Conservation (phyloP, 805 yeast genomes). For the Kodamaea kaohsiungensis region DNA sequence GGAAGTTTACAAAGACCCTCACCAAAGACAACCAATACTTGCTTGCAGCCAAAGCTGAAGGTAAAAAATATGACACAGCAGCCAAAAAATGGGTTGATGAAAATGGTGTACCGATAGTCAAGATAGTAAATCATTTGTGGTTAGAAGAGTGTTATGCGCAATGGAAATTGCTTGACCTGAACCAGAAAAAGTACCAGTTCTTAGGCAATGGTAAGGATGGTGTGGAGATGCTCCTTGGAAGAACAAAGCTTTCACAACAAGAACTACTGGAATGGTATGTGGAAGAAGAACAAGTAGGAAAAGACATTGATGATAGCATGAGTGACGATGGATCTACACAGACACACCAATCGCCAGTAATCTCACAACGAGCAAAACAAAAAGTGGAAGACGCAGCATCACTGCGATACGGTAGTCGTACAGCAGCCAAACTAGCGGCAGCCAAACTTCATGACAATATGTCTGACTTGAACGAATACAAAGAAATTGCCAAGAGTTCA, state of each 20-base stretch:
- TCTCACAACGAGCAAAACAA: constrained; percentile 14
- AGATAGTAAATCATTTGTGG: constrained; percentile 82
- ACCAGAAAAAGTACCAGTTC: constrained; percentile 47
- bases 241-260: constrained; percentile 43
- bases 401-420: constrained; percentile 34
- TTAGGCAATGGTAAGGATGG: constrained; percentile 43
- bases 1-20: constrained; percentile 66
- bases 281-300: constrained; percentile 12
- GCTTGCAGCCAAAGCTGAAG: constrained; percentile 64
- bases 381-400: constrained; percentile 11
- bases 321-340: constrained; percentile 24
- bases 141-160: constrained; percentile 71
- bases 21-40: constrained; percentile 69
- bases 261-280: constrained; percentile 43
- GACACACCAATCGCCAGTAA: constrained; percentile 10
- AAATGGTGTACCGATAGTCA: constrained; percentile 32
- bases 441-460: constrained; percentile 66
- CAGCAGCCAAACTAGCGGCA: constrained; percentile 70
- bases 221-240: constrained; percentile 52
- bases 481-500: constrained; percentile 48
- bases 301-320: constrained; percentile 30
- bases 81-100: constrained; percentile 53
- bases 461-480: constrained; percentile 65
- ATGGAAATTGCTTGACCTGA: constrained; percentile 56
- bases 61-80: constrained; percentile 78